Percentiles rank a stretch among this genome's conserved stretches.
These are phyloP conservation scores for Curvularia eragrostidis DNA, from an alignment of 2,329 filamentous ascomycete species.

Conservation along the genomic window DNA sequence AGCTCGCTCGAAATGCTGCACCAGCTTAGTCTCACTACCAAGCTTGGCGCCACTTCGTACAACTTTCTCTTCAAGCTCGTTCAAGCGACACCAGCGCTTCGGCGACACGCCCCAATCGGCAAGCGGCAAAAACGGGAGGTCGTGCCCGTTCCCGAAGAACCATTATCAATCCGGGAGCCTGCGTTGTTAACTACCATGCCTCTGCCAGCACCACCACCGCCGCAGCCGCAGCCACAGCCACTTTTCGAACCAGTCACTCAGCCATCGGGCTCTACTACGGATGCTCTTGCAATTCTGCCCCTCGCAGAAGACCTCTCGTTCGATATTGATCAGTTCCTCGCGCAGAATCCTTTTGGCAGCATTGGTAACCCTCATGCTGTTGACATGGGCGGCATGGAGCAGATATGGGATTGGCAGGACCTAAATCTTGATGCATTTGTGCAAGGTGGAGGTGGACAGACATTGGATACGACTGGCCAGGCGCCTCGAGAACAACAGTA, in stretches of 20 bases:
- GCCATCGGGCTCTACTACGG: background rate
- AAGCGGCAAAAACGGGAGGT: slow-evolving; percentile 30
- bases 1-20: slow-evolving; percentile 39
- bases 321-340: slow-evolving; percentile 40
- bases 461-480: background rate
- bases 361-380: slow-evolving; percentile 15
- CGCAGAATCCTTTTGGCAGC: slow-evolving; percentile 34
- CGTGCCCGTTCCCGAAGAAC: background rate
- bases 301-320: slow-evolving; percentile 31
- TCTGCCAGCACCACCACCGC: background rate
- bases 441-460: slow-evolving; percentile 4
- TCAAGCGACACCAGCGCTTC: slow-evolving; percentile 36
- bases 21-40: slow-evolving; percentile 39
- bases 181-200: slow-evolving; percentile 2
- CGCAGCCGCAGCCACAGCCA: background rate
- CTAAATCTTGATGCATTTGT: slow-evolving; percentile 32
- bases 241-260: background rate
- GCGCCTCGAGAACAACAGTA: background rate
- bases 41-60: slow-evolving; percentile 40
- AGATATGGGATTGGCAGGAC: slow-evolving; percentile 43
- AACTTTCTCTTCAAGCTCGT: slow-evolving; percentile 42
- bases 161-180: slow-evolving; percentile 3
- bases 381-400: slow-evolving; percentile 43
- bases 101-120: slow-evolving; percentile 11
- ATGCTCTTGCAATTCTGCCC: background rate